Percentiles rank a stretch among this genome's conserved stretches.
Conservation (phyloP, 1,284 basidiomycete species). For the Crocinoboletus sp. region DNA sequence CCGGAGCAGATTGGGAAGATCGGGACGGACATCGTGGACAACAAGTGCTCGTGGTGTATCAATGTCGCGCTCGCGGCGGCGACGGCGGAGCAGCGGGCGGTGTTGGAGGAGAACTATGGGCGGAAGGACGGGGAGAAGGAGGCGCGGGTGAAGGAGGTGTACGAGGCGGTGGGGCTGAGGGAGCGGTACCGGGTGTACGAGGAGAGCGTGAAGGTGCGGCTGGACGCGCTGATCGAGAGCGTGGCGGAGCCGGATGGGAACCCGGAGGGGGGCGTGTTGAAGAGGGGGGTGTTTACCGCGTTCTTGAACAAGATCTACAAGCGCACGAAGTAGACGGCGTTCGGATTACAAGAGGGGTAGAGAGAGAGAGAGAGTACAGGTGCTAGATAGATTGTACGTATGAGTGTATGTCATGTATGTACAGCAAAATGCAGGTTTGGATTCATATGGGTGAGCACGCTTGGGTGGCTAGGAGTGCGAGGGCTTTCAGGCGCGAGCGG, state of each 20-base stretch:
- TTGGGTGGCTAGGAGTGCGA: constrained; percentile 7
- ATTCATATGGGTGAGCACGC: not conserved
- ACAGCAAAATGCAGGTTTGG: no score
- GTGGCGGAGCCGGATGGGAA: constrained; percentile 45
- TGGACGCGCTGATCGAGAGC: constrained; percentile 52
- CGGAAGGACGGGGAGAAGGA: constrained; percentile 60
- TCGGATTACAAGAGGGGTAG: no score
- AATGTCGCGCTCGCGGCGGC: constrained; percentile 77
- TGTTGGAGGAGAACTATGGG: constrained; percentile 83
- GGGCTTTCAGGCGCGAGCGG: constrained; percentile 12
- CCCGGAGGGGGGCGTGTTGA: constrained; percentile 44
- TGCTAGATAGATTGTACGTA: no score
- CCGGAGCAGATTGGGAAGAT: constrained; percentile 73
- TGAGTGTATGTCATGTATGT: no score
- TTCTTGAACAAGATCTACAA: constrained; percentile 68
- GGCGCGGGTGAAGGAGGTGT: constrained; percentile 62
- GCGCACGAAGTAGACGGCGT: constrained; percentile 12
- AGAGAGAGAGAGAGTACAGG: no score
- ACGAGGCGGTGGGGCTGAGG: constrained; percentile 56
- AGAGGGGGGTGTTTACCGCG: constrained; percentile 62
- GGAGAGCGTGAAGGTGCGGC: constrained; percentile 53
- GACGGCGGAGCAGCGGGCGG: constrained; percentile 48
- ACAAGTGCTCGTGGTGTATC: constrained; percentile 97
- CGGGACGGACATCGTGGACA: constrained; percentile 95
- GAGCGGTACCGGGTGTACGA: constrained; percentile 63